Base-by-base conservation (phyloP, 1,139 yeast genomes). In the Saccharomyces hybrid region DNA sequence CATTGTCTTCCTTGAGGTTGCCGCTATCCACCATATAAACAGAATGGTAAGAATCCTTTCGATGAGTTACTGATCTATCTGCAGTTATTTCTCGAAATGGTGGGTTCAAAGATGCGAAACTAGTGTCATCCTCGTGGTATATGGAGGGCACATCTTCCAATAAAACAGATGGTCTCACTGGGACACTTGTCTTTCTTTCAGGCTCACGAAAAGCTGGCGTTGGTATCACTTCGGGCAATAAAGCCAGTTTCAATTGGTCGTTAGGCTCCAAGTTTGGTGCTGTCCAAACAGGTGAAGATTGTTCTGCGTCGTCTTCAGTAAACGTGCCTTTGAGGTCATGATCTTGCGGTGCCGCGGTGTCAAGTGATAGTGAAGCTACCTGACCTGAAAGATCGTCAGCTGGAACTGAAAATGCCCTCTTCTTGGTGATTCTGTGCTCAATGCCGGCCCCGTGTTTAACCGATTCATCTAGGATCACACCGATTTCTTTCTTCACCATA, bases 231-330 rank as follows among this genome's bases (percentile, higher is more conserved):
- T 59, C 57, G 9, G 57, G 44, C 4, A 56, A 63, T 46, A 60
- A 34, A 1, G 69, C 71, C 8, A 71, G 55, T 52, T 66, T 62
- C 34, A 73, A 57, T 52, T 71, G 74, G 54, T 72, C 75, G 49
- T 70, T 67, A 2, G 75, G 73, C 42, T 69, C 71, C 3, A 71
- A 55, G 7, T 65, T 61, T 5, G 76, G 76, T 2, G 75, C 74
- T 0, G 64, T 64, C 76, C 76, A 73, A 31, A 71, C 54, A 6
- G 70, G 70, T 4, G 69, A 54, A n/a, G 55, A 49, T 26, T 56
- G 56, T n/a, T 61, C 63, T 7, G 23, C 26, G 13, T 56, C 63
- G 8, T 54, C 57, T 14, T 54, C 55, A 9, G 47, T 34, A 41
- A 32, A 51, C 7, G 44, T 20, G 20, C 20, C 20, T 20, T 20